Conservation (phyloP, 1,284 basidiomycete species). For the Coniophora puteana region DNA sequence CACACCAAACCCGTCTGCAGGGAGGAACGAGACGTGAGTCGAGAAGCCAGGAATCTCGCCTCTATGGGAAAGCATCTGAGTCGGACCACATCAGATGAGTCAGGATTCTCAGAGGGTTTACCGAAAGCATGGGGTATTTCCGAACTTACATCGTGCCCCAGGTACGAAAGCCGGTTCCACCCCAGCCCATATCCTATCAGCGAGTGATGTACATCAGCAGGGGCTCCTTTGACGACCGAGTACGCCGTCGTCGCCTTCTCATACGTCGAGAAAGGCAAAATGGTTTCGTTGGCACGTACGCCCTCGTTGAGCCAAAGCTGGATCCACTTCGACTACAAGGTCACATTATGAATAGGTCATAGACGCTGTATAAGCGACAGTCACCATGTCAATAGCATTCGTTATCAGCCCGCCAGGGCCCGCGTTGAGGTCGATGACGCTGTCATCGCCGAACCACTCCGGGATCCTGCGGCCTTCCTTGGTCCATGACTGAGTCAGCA, state of each 20-base stretch:
- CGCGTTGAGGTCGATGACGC: conserved; percentile 15
- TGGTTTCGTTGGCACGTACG: conserved; percentile 16
- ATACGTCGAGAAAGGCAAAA: conserved; percentile 18
- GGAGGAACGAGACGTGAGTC: conserved; percentile 16
- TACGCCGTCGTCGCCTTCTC: conserved; percentile 18
- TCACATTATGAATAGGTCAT: neutral
- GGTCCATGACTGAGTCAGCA: conserved; percentile 25
- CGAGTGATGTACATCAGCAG: conserved; percentile 7
- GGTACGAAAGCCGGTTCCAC: conserved; percentile 19
- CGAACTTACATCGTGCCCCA: conserved; percentile 23
- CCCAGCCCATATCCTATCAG: conserved; percentile 24
- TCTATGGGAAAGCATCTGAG: conserved; percentile 15
- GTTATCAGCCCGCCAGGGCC: conserved; percentile 27
- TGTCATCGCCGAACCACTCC: conserved; percentile 16
- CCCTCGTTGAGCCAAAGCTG: conserved; percentile 19
- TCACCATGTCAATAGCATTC: conserved; percentile 23
- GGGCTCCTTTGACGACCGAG: conserved; percentile 7
- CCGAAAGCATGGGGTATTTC: neutral
- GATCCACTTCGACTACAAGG: conserved; percentile 21
- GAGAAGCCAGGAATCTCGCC: conserved; percentile 21
- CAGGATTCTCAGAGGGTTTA: neutral
- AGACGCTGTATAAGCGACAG: neutral
- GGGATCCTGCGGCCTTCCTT: conserved; percentile 17
- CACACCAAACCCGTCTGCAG: conserved; percentile 20
- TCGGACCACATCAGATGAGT: neutral